phyloP scores from a whole-genome alignment of 805 yeast genomes.

The Danielia oregonensis region DNA sequence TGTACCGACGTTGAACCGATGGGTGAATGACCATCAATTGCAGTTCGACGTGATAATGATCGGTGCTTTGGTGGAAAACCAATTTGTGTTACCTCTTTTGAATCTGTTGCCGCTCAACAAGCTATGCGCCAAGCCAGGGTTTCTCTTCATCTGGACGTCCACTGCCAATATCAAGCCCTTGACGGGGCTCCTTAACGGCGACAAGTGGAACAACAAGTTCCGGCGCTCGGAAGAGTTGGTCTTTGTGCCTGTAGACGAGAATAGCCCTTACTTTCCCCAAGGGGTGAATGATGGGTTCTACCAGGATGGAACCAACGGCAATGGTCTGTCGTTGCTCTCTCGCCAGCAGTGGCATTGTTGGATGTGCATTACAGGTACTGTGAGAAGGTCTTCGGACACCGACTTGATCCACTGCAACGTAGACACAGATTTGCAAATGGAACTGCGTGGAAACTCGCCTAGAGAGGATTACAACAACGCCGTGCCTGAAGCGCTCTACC shows the following conservation, averaged over 20 bases:
- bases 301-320: slow-evolving; percentile 10
- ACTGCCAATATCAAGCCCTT: slow-evolving; percentile 66
- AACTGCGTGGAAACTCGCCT: slow-evolving; percentile 21
- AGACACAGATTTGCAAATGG: slow-evolving; percentile 83
- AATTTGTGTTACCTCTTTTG: slow-evolving; percentile 59
- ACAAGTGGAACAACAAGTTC: slow-evolving; percentile 55
- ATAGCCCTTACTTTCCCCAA: slow-evolving; percentile 61
- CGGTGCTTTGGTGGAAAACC: slow-evolving; percentile 78
- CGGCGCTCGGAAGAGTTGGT: slow-evolving; percentile 88
- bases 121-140: slow-evolving; percentile 81
- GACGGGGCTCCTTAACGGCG: slow-evolving; percentile 49
- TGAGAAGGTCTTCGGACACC: slow-evolving; percentile 76
- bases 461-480: slow-evolving; percentile 17
- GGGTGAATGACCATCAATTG: slow-evolving; percentile 57
- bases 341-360: slow-evolving; percentile 94
- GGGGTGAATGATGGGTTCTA: slow-evolving; percentile 35
- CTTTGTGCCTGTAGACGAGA: slow-evolving; percentile 65
- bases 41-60: slow-evolving; percentile 90
- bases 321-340: slow-evolving; percentile 42
- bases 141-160: slow-evolving; percentile 84
- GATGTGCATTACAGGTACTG: slow-evolving; percentile 97
- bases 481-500: slow-evolving; percentile 70
- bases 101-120: slow-evolving; percentile 65
- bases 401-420: slow-evolving; percentile 89
- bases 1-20: slow-evolving; percentile 50